These are phyloP conservation scores for Eutrema salsugineum DNA, from an alignment of 441 rosid species.

Conservation along the genomic window DNA sequence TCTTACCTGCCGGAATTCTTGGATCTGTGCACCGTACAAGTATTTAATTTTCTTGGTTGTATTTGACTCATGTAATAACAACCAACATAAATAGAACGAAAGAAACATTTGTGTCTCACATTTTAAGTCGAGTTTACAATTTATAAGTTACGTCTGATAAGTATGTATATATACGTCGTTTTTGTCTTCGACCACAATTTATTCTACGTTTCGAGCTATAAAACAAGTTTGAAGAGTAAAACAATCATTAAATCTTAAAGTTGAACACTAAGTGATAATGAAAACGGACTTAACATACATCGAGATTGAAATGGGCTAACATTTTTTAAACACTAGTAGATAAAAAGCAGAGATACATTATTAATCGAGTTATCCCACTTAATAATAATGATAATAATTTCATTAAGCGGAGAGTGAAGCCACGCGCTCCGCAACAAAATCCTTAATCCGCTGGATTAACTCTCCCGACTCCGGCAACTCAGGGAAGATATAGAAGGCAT, in stretches of 20 bases:
- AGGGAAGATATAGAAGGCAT: constrained; percentile 69
- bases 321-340: neutral
- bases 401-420: constrained; percentile 18
- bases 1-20: neutral
- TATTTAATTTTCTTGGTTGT: neutral
- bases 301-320: neutral
- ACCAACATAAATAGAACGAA: neutral
- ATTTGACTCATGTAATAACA: neutral
- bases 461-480: constrained; percentile 47
- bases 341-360: neutral
- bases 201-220: neutral
- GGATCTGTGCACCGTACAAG: neutral
- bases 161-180: too few species aligned
- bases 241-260: neutral
- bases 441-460: constrained; percentile 43
- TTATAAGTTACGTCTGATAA: too few species aligned
- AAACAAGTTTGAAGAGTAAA: neutral
- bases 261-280: neutral
- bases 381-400: neutral
- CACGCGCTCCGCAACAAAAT: constrained; percentile 41
- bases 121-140: neutral
- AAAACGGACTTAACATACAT: neutral
- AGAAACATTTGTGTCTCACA: neutral
- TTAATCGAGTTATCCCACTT: neutral
- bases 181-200: neutral